Evolutionary conservation across 371 early-diverging fungal genomes (phyloP).

Genomic region (Rhizopus delemar): DNA sequence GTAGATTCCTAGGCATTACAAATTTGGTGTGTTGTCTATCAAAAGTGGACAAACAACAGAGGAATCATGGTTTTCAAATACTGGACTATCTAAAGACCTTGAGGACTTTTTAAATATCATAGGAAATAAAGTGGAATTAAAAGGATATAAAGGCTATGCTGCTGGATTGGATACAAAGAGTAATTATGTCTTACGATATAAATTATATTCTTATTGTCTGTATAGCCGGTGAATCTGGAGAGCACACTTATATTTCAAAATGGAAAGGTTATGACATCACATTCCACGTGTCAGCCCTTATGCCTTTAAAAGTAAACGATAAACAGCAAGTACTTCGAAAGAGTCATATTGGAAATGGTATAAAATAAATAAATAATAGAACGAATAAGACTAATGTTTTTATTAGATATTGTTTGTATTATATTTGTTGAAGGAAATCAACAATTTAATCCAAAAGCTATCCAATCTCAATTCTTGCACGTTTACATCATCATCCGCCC

Average conservation of each 20-base stretch:
- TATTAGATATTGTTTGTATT: constrained; percentile 69
- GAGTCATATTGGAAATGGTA: constrained; percentile 82
- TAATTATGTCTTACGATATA: constrained; percentile 31
- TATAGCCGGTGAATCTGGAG: constrained; percentile 68
- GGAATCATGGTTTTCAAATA: constrained; percentile 77
- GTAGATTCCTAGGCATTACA: constrained; percentile 72
- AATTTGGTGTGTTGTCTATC: constrained; percentile 78
- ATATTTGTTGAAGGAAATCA: constrained; percentile 66
- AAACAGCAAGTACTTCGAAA: constrained; percentile 81
- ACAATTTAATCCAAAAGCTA: constrained; percentile 64
- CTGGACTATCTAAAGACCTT: constrained; percentile 57
- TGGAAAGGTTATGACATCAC: constrained; percentile 80
- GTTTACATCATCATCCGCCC: constrained; percentile 66
- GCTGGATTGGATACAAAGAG: constrained; percentile 83
- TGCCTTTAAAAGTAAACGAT: constrained; percentile 71
- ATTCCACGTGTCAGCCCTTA: constrained; percentile 80
- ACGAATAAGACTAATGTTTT: too few species aligned
- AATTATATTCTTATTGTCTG: too few species aligned
- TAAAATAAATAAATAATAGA: too few species aligned
- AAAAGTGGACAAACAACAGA: constrained; percentile 69
- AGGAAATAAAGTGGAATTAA: constrained; percentile 71
- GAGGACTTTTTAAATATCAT: constrained; percentile 70
- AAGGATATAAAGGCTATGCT: constrained; percentile 78
- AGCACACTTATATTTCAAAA: constrained; percentile 70
- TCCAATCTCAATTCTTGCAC: constrained; percentile 74